Base-by-base conservation (phyloP, 768 basidiomycete species). In the Pisolithus sp. region DNA sequence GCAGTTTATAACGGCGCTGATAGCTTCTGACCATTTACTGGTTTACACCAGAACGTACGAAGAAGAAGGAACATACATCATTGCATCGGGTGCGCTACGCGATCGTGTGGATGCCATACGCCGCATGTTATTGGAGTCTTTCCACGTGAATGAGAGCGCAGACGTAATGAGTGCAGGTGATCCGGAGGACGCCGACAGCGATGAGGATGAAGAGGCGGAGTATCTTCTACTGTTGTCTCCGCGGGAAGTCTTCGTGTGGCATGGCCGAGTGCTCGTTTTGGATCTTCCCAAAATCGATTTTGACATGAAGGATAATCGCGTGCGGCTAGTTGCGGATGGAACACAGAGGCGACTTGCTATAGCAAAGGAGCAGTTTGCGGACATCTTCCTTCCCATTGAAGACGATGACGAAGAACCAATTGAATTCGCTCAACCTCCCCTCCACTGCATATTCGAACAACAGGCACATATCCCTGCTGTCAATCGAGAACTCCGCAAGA, bases 401-500 rank as follows among this genome's bases (percentile, higher is more conserved):
- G 80, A 88, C 46, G 86, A 87, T 57, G 82, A 84, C 49, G 81
- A 77, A n/a, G 76, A 76, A 34, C 64, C 70, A 3, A 53, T 72
- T 13, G 79, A 80, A 41, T 61, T 72, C 15, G 58, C 68, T n/a
- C 64, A 79, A 8, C 62, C 63, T 6, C 68, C 69, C 4, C 64
- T 72, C 58, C 68, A 73, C 18, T 82, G 85, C 62, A 61, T 90
- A 4, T 74, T 80, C 36, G 90, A 94, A 61, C 81, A 85, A 48
- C 91, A 93, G 63, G 92, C 96, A 1, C 96, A 98, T 62, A 78
- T 95, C 36, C 93, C 96, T 1, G 71, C 73, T 26, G 89, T 99
- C 55, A 94, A 95, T 62, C 80, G 84, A 44, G 92, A 97, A 70
- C 70, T 98, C 49, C 80, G 86, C 55, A 93, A 91, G 68, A 97